Evolutionary conservation across 179 eudicot genomes (phyloP), one percentile per base, ranked within the genome.

Genomic region (Patellifolia procumbens): DNA sequence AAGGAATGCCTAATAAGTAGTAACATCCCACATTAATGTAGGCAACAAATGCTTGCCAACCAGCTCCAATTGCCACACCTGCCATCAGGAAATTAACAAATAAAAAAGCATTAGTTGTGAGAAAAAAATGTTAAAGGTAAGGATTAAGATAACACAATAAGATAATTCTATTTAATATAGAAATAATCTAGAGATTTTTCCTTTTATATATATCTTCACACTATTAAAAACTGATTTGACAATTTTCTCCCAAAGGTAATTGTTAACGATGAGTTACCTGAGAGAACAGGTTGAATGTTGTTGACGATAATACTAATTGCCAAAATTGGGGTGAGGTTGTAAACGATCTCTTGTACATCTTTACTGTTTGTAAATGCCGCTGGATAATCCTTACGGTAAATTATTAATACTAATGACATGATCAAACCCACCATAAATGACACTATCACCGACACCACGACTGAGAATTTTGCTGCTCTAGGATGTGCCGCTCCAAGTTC

Each of bases 41-140:
- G 32, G 93, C 93, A 4, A 89, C 87, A 55, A 81, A 61, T 16
- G 86, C 79, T 81, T 89, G 93, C 91, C 93, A 89, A 51, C 93
- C 93, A 28, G 86, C 89, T 74, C 91, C 91, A 15, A 88, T 81
- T 49, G 91, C 91, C 70, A 88, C 91, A 59, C 91, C 91, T 88
- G 69, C n/a, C n/a, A n/a, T n/a, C n/a, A n/a, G n/a, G n/a, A n/a
- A n/a, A n/a, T n/a, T n/a, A n/a, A n/a, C n/a, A n/a, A n/a, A n/a
- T n/a, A n/a, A n/a, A n/a, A n/a, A n/a, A n/a, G n/a, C n/a, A n/a
- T n/a, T n/a, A n/a, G n/a, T n/a, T n/a, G n/a, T n/a, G n/a, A n/a
- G n/a, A n/a, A n/a, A n/a, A n/a, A n/a, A n/a, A n/a, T n/a, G n/a
- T n/a, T n/a, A n/a, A n/a, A n/a, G n/a, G n/a, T n/a, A n/a, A n/a